phyloP scores from a whole-genome alignment of 371 early-diverging fungal genomes.

The Mortierella sp. region DNA sequence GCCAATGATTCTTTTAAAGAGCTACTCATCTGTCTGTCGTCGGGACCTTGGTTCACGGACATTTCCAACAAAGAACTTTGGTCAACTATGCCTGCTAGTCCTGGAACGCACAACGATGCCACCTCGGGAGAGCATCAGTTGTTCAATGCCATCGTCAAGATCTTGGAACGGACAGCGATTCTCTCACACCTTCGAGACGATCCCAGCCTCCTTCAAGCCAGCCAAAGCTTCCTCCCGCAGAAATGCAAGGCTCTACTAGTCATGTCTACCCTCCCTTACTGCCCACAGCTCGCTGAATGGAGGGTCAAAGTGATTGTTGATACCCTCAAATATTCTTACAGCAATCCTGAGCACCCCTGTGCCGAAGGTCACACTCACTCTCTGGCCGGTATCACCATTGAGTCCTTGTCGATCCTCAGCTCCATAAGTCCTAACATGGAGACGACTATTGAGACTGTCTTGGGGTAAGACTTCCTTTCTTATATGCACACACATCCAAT shows the following conservation, averaged over 20 bases:
- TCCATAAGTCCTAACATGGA: background rate
- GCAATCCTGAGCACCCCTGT: background rate
- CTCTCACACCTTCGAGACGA: constrained; percentile 29
- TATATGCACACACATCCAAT: background rate
- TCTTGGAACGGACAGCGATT: constrained; percentile 40
- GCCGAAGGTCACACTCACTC: background rate
- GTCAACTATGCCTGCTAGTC: background rate
- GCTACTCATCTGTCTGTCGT: constrained; percentile 38
- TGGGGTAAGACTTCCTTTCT: background rate
- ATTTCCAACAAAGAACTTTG: constrained; percentile 33
- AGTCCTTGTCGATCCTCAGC: background rate
- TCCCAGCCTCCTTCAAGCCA: constrained; percentile 31
- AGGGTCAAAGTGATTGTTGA: constrained; percentile 25
- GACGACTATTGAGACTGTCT: background rate
- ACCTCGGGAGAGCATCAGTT: constrained; percentile 25
- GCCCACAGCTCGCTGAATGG: constrained; percentile 23
- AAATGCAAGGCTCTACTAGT: constrained; percentile 34
- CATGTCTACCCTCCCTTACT: constrained; percentile 34
- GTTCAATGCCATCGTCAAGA: constrained; percentile 12
- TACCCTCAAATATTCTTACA: constrained; percentile 15
- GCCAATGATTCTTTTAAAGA: constrained; percentile 18
- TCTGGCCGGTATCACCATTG: background rate
- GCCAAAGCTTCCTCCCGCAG: constrained; percentile 23
- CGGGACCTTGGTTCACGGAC: constrained; percentile 51
- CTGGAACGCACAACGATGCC: constrained; percentile 17